phyloP scores from a whole-genome alignment of 192 early-diverging fungal species.

The Coemansia sp. region DNA sequence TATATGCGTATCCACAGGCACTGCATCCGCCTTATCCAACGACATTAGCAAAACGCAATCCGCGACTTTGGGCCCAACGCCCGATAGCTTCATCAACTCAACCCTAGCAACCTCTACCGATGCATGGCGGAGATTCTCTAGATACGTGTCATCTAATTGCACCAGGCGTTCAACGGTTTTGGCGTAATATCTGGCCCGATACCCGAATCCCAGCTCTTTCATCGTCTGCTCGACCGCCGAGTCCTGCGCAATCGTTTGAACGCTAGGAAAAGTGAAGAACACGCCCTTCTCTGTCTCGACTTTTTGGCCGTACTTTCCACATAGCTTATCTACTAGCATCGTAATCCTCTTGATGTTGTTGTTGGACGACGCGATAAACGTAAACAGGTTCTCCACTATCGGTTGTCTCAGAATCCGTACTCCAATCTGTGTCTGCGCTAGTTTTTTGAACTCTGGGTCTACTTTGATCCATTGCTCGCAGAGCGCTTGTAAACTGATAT shows the following conservation, averaged over 20 bases:
- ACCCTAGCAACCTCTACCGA: too few relatives aligned
- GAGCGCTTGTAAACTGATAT: slow-evolving; percentile 62
- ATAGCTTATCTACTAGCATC: slow-evolving; percentile 52
- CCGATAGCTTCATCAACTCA: too few relatives aligned
- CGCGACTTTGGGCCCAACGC: too few relatives aligned
- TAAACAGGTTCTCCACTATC: slow-evolving; percentile 83
- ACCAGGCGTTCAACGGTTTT: slow-evolving; percentile 63
- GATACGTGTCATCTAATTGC: slow-evolving; percentile 43
- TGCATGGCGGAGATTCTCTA: too few relatives aligned
- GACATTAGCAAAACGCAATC: too few relatives aligned
- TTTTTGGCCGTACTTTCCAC: slow-evolving; percentile 21
- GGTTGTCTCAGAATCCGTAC: slow-evolving; percentile 82
- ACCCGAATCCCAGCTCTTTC: slow-evolving; percentile 86
- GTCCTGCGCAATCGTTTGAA: slow-evolving; percentile 58
- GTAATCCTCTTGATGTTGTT: slow-evolving; percentile 96
- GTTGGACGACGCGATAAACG: slow-evolving; percentile 92
- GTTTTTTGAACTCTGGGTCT: slow-evolving; percentile 69
- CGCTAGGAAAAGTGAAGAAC: slow-evolving; percentile 70
- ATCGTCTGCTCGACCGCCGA: slow-evolving; percentile 66
- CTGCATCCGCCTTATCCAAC: too few relatives aligned
- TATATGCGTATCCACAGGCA: too few relatives aligned
- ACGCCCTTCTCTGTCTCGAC: slow-evolving; percentile 43
- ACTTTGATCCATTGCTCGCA: slow-evolving; percentile 61
- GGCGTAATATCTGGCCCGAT: slow-evolving; percentile 91
- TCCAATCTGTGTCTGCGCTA: slow-evolving; percentile 56